Base-by-base conservation (phyloP, 306 rosid species). In the Cyamopsis tetragonoloba region DNA sequence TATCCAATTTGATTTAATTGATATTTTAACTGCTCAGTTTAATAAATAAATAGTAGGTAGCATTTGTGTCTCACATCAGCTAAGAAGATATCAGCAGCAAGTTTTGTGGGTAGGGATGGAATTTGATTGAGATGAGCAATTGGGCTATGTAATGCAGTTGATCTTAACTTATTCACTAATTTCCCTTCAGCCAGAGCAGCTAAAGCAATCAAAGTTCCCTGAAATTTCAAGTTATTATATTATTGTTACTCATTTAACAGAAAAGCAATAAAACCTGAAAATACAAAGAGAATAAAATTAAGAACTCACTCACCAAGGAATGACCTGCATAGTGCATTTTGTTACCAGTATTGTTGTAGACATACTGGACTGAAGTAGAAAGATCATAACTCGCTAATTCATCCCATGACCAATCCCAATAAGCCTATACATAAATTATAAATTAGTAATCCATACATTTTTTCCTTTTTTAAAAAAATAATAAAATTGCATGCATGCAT, bases 401-500 rank as follows among this genome's bases (percentile, higher is more conserved):
- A 82, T 87, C 90, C 92, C 92, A 92, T 62, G 98, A 80, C 95
- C 98, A 92, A 13, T 92, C 66, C 98, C 92, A 92, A 30, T 79
- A 92, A 24, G 72, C 79, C 98, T 91, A 72, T 3, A 66, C 34
- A 37, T 9, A 9, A 32, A 26, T 15, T n/a, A 72, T 5, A 62
- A 17, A 51, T 10, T 6, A 42, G 7, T 47, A 15, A 41, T 59
- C 26, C 10, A 8, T 17, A n/a, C n/a, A n/a, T n/a, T n/a, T n/a
- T n/a, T n/a, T n/a, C n/a, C n/a, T n/a, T n/a, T n/a, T n/a, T n/a
- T n/a, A n/a, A n/a, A n/a, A n/a, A n/a, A n/a, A n/a, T n/a, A n/a
- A n/a, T 15, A 17, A 61, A 34, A 7, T 0, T 8, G 6, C 6
- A 7, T 23, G 35, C n/a, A 54, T 54, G 23, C 7, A 13, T 55